phyloP scores from a whole-genome alignment of 805 yeast species.

The Zygosaccharomyces lentus region DNA sequence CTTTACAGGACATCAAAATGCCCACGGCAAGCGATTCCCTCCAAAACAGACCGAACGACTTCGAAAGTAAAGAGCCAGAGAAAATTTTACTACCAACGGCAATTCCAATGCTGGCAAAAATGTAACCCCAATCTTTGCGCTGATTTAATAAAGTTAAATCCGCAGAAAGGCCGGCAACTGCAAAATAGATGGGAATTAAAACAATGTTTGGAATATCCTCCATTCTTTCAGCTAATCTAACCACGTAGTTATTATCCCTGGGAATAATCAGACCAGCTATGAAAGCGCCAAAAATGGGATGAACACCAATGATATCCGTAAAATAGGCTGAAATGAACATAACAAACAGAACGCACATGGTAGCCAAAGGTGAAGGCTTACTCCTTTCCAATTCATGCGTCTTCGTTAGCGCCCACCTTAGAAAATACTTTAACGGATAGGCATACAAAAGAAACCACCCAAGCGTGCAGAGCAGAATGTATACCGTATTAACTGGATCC shows the following conservation, averaged over 20 bases:
- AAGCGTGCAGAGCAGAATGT: slow-evolving; percentile 57
- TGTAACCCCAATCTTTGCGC: slow-evolving; percentile 77
- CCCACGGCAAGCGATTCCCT: slow-evolving; percentile 76
- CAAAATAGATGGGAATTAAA: slow-evolving; percentile 74
- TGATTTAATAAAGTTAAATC: slow-evolving; percentile 58
- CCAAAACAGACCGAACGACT: slow-evolving; percentile 57
- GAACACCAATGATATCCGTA: slow-evolving; percentile 82
- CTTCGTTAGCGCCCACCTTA: slow-evolving; percentile 44
- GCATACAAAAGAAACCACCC: slow-evolving; percentile 66
- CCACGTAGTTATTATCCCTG: slow-evolving; percentile 67
- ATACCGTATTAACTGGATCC: slow-evolving; percentile 59
- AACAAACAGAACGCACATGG: slow-evolving; percentile 49
- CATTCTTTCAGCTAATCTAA: slow-evolving; percentile 64
- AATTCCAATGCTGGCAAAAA: slow-evolving; percentile 58
- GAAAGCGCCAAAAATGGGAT: slow-evolving; percentile 83
- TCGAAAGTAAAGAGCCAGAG: slow-evolving; percentile 67
- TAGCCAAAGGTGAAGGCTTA: slow-evolving; percentile 57
- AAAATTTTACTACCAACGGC: slow-evolving; percentile 64
- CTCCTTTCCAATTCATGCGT: slow-evolving; percentile 57
- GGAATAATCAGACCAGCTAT: slow-evolving; percentile 73
- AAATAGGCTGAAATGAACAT: slow-evolving; percentile 68
- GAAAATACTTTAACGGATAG: slow-evolving; percentile 50
- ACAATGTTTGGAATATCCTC: slow-evolving; percentile 73
- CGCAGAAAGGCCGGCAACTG: slow-evolving; percentile 70
- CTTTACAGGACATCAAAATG: slow-evolving; percentile 81